Conservation (phyloP, 805 yeast genomes). For the Sungouiozyma ichnusensis region DNA sequence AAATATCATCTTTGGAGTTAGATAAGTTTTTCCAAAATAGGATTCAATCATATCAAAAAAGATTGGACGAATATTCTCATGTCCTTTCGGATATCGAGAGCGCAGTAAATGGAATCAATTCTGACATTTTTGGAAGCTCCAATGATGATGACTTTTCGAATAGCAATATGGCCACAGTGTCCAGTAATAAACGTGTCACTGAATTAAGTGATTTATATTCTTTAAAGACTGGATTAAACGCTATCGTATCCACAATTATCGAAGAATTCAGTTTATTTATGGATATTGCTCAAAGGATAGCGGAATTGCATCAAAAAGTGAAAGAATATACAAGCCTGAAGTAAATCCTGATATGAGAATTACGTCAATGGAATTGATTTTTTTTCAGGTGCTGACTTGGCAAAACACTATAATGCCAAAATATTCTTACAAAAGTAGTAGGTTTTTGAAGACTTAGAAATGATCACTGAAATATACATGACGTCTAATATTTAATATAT, state of each 20-base stretch:
- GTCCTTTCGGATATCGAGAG: constrained; percentile 45
- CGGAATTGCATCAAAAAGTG: constrained; percentile 53
- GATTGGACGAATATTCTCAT: constrained; percentile 41
- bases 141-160: background rate
- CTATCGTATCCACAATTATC: constrained; percentile 50
- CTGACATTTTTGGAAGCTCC: constrained; percentile 28
- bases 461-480: background rate
- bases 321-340: constrained; percentile 14
- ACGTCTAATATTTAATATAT: no score
- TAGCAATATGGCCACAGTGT: background rate
- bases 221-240: constrained; percentile 31
- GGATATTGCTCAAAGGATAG: constrained; percentile 65
- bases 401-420: no score
- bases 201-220: constrained; percentile 9
- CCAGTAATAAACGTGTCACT: background rate
- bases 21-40: constrained; percentile 45
- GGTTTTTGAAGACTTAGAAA: no score
- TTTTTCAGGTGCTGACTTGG: no score
- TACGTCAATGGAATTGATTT: no score
- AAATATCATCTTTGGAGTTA: constrained; percentile 44
- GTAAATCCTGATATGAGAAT: background rate
- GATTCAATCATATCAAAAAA: constrained; percentile 29
- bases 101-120: constrained; percentile 51
- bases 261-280: constrained; percentile 62
- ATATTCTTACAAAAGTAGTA: no score